Base-by-base conservation (phyloP, 768 basidiomycete genomes). In the Tubosaeta sp. region DNA sequence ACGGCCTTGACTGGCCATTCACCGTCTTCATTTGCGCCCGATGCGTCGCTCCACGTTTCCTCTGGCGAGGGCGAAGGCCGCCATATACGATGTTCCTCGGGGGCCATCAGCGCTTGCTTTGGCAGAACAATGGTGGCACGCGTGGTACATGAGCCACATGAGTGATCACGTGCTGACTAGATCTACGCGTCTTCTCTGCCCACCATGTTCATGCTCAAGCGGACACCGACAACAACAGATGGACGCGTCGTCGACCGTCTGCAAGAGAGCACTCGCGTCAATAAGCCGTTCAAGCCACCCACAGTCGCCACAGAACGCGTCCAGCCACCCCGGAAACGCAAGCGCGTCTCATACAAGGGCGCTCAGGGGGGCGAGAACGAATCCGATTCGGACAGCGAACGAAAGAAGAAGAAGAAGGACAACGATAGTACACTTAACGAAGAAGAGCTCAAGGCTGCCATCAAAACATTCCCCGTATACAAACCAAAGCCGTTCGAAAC, bases 331-430 rank as follows among this genome's bases (percentile, higher is more conserved):
- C 80, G 93, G 25, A 97, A 95, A 67, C 83, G 93, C 46, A 95
- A 91, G 63, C 84, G 89, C 12, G 84, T 93, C 22, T 91, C 87
- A 0, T 95, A 95, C 76, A 90, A 88, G 60, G 89, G 81, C 5
- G 76, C 82, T 55, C 82, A 77, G 41, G 75, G 62, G 6, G 80
- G 82, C 45, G 82, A 74, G 45, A 78, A 81, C 19, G 82, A 82
- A 54, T 73, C 75, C 0, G 85, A 88, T 54, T 72, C 76, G 27
- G 81, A 83, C 48, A 67, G 64, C 33, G 68, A 66, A 27, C 63
- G 66, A 26, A 74, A 72, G 52, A 84, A 79, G 71, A 87, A 82
- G 69, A 87, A 84, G 75, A 84, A 80, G 65, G 80, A 78, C 35
- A 78, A 71, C 55, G 83, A 85, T 58, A 67, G 82, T 70, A 74